Evolutionary conservation across 169 alveolate species (phyloP), one percentile per base, ranked within the genome.

Genomic region (Amoebophrya sp.): DNA sequence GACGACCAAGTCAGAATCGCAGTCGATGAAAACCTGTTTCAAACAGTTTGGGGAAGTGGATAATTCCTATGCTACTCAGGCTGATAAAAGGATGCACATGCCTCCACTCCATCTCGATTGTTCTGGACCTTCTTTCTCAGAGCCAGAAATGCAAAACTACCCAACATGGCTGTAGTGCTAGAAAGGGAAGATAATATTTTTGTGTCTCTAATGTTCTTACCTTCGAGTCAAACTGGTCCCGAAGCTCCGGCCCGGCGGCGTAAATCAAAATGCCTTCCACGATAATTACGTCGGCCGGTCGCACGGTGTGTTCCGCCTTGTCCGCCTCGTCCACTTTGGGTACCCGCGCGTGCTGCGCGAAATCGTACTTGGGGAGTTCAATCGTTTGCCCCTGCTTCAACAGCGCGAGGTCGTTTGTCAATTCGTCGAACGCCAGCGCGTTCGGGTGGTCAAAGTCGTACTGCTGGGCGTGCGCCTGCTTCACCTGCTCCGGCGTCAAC

Each of bases 401-500:
- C 40, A 77, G n/a, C 40, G 77, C n/a, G 39, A 95, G 89, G 77
- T 92, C 90, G 25, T 92, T 77, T 77, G 89, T 92, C n/a, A 94
- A 92, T 39, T 92, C 91, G 53, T 95, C 97, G 90, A 95, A 96
- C 90, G 95, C 98, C 33, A 96, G 77, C 14, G 98, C 95, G 90
- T 96, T 94, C 0, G 98, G 98, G 89, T 94, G 97, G 91, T 96
- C 97, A 93, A 95, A 97, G 93, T 97, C 95, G 93, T 95, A 96
- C 54, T 95, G 93, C 66, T 47, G 66, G 29, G 66, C 7, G 18
- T 47, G 66, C 66, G 66, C 66, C 40, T 90, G 93, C n/a, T 94
- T 93, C 88, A 94, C 93, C 66, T 93, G 94, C 38, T 94, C 95
- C 40, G 95, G 96, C 39, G 93, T 95, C 89, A 94, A 89, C 14